Evolutionary conservation across 192 early-diverging fungal species (phyloP).

Genomic region (Podila clonocystis): DNA sequence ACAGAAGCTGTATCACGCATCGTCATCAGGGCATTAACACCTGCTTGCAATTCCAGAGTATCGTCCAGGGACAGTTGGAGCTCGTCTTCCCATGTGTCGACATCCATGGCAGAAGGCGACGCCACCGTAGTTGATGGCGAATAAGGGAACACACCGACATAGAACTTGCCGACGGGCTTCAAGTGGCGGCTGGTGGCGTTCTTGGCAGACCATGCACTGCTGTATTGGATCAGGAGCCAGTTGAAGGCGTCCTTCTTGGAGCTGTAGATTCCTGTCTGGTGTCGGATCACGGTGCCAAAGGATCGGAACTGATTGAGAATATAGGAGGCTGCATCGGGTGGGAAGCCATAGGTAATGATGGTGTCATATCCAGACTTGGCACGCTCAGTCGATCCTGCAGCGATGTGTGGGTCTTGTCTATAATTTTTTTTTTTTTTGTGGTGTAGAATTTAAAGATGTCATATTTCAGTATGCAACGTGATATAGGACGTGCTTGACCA

Average conservation of each 20-base stretch:
- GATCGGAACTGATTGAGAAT: slow-evolving; percentile 34
- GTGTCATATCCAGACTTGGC: slow-evolving; percentile 6
- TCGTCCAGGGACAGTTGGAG: slow-evolving; percentile 12
- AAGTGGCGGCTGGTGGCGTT: slow-evolving; percentile 26
- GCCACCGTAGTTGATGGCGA: neutral
- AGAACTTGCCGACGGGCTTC: slow-evolving; percentile 23
- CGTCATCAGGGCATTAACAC: slow-evolving; percentile 21
- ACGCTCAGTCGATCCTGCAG: neutral
- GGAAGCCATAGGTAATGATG: slow-evolving; percentile 45
- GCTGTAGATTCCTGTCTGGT: slow-evolving; percentile 30
- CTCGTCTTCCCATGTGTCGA: slow-evolving; percentile 8
- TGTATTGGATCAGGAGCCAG: slow-evolving; percentile 43
- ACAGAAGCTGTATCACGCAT: slow-evolving; percentile 13
- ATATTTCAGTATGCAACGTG: neutral
- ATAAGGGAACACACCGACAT: slow-evolving; percentile 33
- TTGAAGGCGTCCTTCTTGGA: slow-evolving; percentile 24
- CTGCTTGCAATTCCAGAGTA: slow-evolving; percentile 22
- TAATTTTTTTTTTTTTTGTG: neutral
- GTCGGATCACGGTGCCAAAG: slow-evolving; percentile 28
- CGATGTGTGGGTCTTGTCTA: neutral
- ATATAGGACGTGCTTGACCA: too few species aligned
- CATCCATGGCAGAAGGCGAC: slow-evolving; percentile 10
- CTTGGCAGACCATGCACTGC: slow-evolving; percentile 24
- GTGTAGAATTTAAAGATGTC: neutral
- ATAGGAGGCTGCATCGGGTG: slow-evolving; percentile 27